phyloP scores from a whole-genome alignment of 2,329 filamentous ascomycete genomes.

The Teratosphaeria pseudoeucalypti region DNA sequence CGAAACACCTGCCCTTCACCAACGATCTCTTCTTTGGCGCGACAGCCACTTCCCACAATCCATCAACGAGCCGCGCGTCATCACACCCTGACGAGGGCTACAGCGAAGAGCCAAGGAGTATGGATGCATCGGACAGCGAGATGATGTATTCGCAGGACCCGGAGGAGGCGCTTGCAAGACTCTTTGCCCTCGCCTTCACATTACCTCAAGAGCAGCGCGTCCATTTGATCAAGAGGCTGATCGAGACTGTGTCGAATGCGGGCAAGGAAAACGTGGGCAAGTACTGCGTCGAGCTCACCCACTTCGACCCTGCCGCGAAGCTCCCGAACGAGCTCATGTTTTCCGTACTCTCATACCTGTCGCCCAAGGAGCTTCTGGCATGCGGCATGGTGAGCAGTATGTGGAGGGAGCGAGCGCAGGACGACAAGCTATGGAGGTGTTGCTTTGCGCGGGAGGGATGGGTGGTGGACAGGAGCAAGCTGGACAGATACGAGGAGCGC shows the following conservation, averaged over 20 bases:
- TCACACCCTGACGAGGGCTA: neutral
- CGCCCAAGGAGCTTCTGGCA: conserved; percentile 66
- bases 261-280: conserved; percentile 9
- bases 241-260: conserved; percentile 9
- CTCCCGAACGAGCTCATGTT: conserved; percentile 86
- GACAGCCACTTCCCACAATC: neutral
- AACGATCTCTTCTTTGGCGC: neutral
- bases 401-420: conserved; percentile 73
- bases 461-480: conserved; percentile 29
- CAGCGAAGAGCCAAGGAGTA: conserved; percentile 49
- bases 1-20: neutral
- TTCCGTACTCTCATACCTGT: conserved; percentile 77
- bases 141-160: conserved; percentile 3
- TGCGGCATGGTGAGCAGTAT: conserved; percentile 68
- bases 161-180: conserved; percentile 2
- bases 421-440: conserved; percentile 76
- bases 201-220: conserved; percentile 6
- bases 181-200: conserved; percentile 3
- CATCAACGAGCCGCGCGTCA: neutral
- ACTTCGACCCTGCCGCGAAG: conserved; percentile 81
- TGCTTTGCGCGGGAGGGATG: conserved; percentile 81
- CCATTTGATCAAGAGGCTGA: conserved; percentile 2
- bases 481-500: conserved; percentile 12
- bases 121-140: conserved; percentile 22
- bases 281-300: conserved; percentile 49